Evolutionary conservation across 2,329 filamentous ascomycete species (phyloP), one percentile per base, ranked within the genome.

Genomic region (Diaporthe humulicola): DNA sequence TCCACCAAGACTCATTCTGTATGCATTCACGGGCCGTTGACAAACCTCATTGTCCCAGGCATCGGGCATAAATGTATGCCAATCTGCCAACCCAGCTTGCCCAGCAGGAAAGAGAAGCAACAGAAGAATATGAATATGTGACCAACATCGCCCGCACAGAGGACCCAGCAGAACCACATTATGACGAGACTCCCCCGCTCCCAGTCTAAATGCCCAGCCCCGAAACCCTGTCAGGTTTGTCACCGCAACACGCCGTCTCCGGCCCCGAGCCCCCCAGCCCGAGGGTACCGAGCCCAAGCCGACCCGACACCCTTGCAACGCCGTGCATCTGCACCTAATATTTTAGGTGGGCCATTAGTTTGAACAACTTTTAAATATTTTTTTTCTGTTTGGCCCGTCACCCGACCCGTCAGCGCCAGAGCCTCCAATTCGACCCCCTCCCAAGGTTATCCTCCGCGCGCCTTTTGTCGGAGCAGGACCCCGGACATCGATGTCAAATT

Each of bases 241-340:
- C 40, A 48, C 60, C 40, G 25, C 61, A 50, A 14, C 61, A 22
- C 45, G 14, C 45, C 45, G 60, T 19, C 45, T 52, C 64, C 64
- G 64, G 64, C 30, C 45, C 45, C 64, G 64, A 67, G 30, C 15
- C 30, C 45, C 45, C 28, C 30, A n/a, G 30, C 22, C 54, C 54
- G 30, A 33, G 54, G 45, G 45, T 33, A 30, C 54, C 54, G 54
- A 57, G 30, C 22, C 54, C 33, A n/a, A 28, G 36, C 58, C 58
- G 58, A 28, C 15, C 14, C 14, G 10, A 22, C 15, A 40, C n/a
- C 40, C 45, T 64, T 64, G 60, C 33, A 25, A 48, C 40, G 40
- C 40, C 40, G 22, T 25, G 30, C 42, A 14, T 38, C 61, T 67
- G 61, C 61, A 38, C 42, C 61, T 67, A 67, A 67, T 42, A 28